Percentiles rank a stretch among this genome's conserved stretches.
Conservation (phyloP, 345 rosid genomes). For the Hirschfeldia incana region DNA sequence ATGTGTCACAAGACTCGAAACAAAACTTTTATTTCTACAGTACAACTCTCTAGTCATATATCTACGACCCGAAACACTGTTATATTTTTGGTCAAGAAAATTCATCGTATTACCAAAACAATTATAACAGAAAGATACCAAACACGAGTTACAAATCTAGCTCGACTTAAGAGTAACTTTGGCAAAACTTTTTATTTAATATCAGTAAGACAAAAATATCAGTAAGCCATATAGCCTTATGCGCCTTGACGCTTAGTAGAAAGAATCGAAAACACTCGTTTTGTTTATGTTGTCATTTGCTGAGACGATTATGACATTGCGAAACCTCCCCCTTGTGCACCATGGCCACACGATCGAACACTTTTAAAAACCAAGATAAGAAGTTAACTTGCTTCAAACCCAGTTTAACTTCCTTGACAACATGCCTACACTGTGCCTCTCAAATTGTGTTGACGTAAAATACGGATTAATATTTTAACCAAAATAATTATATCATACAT, state of each 20-base stretch:
- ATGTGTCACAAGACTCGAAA: not conserved
- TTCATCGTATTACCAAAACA: not conserved
- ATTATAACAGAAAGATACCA: not conserved
- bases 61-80: not conserved
- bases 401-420: not conserved
- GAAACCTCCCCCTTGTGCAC: not conserved
- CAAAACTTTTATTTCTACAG: not conserved
- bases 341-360: not conserved
- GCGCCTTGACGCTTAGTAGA: not conserved
- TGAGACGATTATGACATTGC: not conserved
- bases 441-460: not conserved
- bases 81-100: not conserved
- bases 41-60: not conserved
- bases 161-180: too few species aligned
- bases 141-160: too few species aligned
- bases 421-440: not conserved
- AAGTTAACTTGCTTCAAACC: not conserved
- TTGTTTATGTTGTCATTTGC: not conserved
- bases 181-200: not conserved
- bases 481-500: not conserved
- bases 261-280: not conserved
- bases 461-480: not conserved
- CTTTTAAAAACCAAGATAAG: not conserved
- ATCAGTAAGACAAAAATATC: not conserved
- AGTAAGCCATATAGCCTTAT: not conserved